phyloP scores from a whole-genome alignment of 768 basidiomycete genomes.

The Leucogyrophana mollusca region DNA sequence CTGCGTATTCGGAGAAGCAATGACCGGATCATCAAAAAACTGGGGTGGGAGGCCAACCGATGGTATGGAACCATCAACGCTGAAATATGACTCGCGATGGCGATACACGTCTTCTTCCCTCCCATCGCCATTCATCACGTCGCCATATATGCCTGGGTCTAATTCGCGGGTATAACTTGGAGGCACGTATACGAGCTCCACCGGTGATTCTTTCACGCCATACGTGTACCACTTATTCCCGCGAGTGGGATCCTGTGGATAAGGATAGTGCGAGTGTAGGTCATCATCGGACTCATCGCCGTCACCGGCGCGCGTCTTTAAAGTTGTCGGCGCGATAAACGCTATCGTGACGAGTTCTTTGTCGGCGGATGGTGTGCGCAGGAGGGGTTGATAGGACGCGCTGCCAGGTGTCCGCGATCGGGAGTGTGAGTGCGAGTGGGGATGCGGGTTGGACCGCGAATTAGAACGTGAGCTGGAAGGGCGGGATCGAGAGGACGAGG shows the following conservation, averaged over 20 bases:
- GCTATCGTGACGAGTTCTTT: constrained; percentile 68
- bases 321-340: constrained; percentile 74
- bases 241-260: constrained; percentile 9
- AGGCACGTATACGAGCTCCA: constrained; percentile 74
- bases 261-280: constrained; percentile 8
- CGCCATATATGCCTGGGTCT: constrained; percentile 13
- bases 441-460: constrained; percentile 24
- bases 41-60: constrained; percentile 12
- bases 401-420: constrained; percentile 38
- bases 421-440: constrained; percentile 6
- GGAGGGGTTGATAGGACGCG: constrained; percentile 49
- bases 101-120: constrained; percentile 18
- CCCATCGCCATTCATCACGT: constrained; percentile 9
- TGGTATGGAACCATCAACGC: constrained; percentile 3
- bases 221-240: constrained; percentile 11
- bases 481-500: constrained; percentile 19
- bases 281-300: constrained; percentile 35
- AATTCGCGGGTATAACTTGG: constrained; percentile 35
- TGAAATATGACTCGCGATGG: constrained; percentile 15
- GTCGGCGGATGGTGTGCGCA: constrained; percentile 31
- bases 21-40: constrained; percentile 10
- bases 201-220: constrained; percentile 44
- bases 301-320: constrained; percentile 72
- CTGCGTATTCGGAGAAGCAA: constrained; percentile 7
- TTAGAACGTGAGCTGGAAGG: constrained; percentile 29